A percentile compares a stretch with the other conserved stretches of the same genome.
Conservation (phyloP, 2,329 filamentous ascomycete genomes). For the Fusarium illudens region DNA sequence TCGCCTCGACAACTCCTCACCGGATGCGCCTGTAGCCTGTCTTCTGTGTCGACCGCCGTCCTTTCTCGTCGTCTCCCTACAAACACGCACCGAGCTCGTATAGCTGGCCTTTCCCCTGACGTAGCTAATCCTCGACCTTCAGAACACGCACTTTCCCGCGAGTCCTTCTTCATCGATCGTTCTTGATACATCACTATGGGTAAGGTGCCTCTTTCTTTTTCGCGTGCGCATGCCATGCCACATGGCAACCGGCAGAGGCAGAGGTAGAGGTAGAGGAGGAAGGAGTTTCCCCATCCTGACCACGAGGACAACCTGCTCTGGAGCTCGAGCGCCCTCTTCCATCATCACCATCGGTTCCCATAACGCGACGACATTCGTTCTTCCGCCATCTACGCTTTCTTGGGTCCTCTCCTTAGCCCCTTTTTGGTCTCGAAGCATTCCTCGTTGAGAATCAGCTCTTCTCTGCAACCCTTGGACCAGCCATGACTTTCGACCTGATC, state of each 20-base stretch:
- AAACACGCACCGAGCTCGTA: conserved; percentile 25
- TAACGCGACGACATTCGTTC: conserved; percentile 50
- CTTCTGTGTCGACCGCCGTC: background rate
- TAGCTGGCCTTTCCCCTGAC: conserved; percentile 39
- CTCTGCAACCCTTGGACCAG: conserved; percentile 40
- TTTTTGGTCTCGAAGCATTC: conserved; percentile 45
- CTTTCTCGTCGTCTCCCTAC: conserved; percentile 11
- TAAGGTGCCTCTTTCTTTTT: conserved; percentile 50
- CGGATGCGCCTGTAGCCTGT: conserved; percentile 13
- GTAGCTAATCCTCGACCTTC: conserved; percentile 38
- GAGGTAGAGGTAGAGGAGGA: conserved; percentile 31
- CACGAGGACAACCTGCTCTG: conserved; percentile 32
- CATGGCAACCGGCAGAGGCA: conserved; percentile 38
- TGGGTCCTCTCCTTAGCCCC: conserved; percentile 51
- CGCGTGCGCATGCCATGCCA: conserved; percentile 30
- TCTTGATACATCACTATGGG: conserved; percentile 54
- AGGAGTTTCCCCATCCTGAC: conserved; percentile 28
- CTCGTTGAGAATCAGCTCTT: conserved; percentile 34
- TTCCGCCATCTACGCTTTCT: conserved; percentile 56
- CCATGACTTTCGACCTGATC: conserved; percentile 54
- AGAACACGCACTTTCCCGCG: conserved; percentile 45
- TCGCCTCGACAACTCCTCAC: conserved; percentile 6
- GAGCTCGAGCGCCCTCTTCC: conserved; percentile 24
- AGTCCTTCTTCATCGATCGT: conserved; percentile 45
- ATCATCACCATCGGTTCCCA: conserved; percentile 41